Conservation (phyloP, 2,329 filamentous ascomycete species). For the Claviceps maximensis region DNA sequence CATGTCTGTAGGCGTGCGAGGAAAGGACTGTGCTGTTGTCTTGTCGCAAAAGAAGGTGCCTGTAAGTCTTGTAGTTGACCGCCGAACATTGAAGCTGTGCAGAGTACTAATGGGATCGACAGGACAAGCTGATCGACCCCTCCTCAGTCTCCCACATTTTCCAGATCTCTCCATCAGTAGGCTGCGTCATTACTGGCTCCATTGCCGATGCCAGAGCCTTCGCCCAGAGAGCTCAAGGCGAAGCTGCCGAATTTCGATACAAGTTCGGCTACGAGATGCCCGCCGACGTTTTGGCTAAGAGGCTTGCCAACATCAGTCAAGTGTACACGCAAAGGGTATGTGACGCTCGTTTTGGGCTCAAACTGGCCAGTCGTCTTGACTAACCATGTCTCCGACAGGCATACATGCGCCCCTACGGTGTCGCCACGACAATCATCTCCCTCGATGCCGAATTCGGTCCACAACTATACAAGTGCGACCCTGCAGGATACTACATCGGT, state of each 20-base stretch:
- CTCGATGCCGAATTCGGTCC: slow-evolving; percentile 86
- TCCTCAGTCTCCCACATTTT: slow-evolving; percentile 96
- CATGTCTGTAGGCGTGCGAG: slow-evolving; percentile 89
- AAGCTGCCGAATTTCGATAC: slow-evolving; percentile 96
- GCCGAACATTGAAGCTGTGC: neutral
- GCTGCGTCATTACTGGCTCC: slow-evolving; percentile 96
- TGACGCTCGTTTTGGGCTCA: neutral
- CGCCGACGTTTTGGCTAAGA: slow-evolving; percentile 89
- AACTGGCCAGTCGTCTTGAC: neutral
- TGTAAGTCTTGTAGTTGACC: slow-evolving; percentile 42
- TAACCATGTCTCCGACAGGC: slow-evolving; percentile 35
- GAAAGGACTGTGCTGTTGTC: slow-evolving; percentile 94
- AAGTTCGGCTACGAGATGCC: slow-evolving; percentile 99
- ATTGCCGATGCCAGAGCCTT: slow-evolving; percentile 94
- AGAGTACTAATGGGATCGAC: slow-evolving; percentile 5
- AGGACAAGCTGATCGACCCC: slow-evolving; percentile 99
- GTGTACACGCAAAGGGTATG: slow-evolving; percentile 92
- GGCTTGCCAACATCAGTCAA: slow-evolving; percentile 97
- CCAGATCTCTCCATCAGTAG: slow-evolving; percentile 88
- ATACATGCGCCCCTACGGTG: slow-evolving; percentile 95
- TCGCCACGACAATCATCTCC: slow-evolving; percentile 89
- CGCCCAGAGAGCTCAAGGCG: slow-evolving; percentile 81
- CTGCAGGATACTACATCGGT: slow-evolving; percentile 92
- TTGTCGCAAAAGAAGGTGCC: slow-evolving; percentile 99
- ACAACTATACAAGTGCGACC: slow-evolving; percentile 96